Percentiles rank a stretch among this genome's conserved stretches.
phyloP scores from a whole-genome alignment of 768 basidiomycete species.

The Suillus brevipes region DNA sequence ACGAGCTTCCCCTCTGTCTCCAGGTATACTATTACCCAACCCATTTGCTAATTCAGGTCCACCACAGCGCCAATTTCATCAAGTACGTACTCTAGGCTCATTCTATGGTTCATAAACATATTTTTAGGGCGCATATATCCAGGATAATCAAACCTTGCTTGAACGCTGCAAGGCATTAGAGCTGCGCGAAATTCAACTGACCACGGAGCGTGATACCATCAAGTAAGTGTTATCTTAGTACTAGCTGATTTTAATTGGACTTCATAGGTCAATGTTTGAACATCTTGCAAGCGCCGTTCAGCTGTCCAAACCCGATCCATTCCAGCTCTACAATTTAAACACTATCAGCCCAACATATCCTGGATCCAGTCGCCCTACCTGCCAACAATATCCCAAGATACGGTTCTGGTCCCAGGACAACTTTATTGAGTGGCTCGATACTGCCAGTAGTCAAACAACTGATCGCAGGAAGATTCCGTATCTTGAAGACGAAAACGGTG shows the following conservation, averaged over 20 bases:
- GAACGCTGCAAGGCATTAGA: neutral
- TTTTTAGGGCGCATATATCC: neutral
- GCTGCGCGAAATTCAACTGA: neutral
- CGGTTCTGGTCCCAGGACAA: slow-evolving; percentile 1
- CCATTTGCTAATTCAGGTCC: neutral
- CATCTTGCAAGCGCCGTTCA: neutral
- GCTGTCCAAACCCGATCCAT: neutral
- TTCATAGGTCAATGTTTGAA: neutral
- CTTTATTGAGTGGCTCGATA: neutral
- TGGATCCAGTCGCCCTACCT: neutral
- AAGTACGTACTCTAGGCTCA: neutral
- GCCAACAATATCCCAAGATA: neutral
- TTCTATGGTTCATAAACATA: neutral
- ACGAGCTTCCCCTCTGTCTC: neutral
- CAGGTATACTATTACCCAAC: neutral
- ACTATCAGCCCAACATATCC: neutral
- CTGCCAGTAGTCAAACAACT: neutral
- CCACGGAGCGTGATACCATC: neutral
- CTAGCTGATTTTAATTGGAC: neutral
- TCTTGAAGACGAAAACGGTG: neutral
- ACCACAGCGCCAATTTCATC: neutral
- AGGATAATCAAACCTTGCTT: neutral
- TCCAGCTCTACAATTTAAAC: neutral
- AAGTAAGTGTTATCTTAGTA: neutral
- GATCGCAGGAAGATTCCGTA: neutral